Conservation (phyloP, 306 rosid species). For the Luffa acutangula region DNA sequence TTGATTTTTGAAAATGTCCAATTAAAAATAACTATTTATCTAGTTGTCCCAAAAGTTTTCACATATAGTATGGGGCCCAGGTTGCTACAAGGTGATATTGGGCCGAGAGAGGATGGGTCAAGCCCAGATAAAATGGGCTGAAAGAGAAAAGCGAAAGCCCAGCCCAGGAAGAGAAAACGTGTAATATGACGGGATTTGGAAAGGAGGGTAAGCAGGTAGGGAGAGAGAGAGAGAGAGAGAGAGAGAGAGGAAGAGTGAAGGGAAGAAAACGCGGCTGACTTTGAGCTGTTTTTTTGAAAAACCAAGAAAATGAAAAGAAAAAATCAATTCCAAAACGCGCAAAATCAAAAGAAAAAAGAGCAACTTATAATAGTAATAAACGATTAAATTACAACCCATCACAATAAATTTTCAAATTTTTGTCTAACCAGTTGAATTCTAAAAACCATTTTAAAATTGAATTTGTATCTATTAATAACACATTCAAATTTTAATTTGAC, state of each 20-base stretch:
- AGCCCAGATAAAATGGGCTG: background rate
- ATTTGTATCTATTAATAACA: too few species aligned
- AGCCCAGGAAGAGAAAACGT: background rate
- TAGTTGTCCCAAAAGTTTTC: too few species aligned
- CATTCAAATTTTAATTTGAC: too few species aligned
- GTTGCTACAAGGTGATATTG: background rate
- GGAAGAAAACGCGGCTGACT: background rate
- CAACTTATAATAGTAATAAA: too few species aligned
- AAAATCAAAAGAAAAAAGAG: background rate
- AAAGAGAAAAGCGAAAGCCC: background rate
- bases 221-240: background rate
- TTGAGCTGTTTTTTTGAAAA: background rate
- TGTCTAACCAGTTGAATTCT: too few species aligned
- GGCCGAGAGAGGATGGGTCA: background rate
- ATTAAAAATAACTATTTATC: too few species aligned
- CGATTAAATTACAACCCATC: too few species aligned
- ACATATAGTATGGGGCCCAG: background rate
- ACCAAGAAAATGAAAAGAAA: background rate
- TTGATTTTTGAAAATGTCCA: too few species aligned
- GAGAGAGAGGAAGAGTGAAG: background rate
- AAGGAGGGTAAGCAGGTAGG: background rate
- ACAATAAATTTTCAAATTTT: too few species aligned
- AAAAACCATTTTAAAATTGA: too few species aligned
- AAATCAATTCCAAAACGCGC: background rate
- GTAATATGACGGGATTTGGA: background rate